These are phyloP conservation scores for Plantago rigida DNA, from an alignment of 305 asterid genomes.

Conservation along the genomic window DNA sequence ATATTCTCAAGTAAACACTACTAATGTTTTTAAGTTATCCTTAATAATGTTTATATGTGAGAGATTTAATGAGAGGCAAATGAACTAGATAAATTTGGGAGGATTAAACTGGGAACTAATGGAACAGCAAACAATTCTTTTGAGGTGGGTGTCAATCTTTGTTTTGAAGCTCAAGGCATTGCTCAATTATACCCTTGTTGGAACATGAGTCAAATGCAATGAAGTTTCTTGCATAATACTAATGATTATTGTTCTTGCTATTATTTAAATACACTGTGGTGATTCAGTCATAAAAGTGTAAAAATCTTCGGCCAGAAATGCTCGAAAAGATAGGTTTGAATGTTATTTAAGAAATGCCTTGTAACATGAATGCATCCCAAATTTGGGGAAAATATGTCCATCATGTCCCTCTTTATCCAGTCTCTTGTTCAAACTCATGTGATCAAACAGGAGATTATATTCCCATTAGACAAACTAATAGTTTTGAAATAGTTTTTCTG, in stretches of 20 bases:
- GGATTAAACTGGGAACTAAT: background rate
- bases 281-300: slow-evolving; percentile 31
- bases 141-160: slow-evolving; percentile 20
- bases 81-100: no score
- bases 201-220: slow-evolving; percentile 32
- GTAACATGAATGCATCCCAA: slow-evolving; percentile 35
- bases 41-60: no score
- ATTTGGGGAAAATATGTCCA: slow-evolving; percentile 35
- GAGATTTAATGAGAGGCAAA: no score
- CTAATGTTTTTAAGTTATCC: no score
- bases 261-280: slow-evolving; percentile 6
- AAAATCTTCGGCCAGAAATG: slow-evolving; percentile 31
- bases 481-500: no score
- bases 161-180: slow-evolving; percentile 25
- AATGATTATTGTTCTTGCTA: background rate
- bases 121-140: slow-evolving; percentile 4
- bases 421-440: slow-evolving; percentile 14
- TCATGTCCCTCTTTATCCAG: slow-evolving; percentile 23
- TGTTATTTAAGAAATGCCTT: slow-evolving; percentile 15
- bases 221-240: background rate
- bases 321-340: slow-evolving; percentile 29
- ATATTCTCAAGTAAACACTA: no score
- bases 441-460: slow-evolving; percentile 20
- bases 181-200: background rate
- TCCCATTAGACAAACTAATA: background rate